Evolutionary conservation across 306 rosid species (phyloP), one percentile per base, ranked within the genome.

Genomic region (Prunus salicina): DNA sequence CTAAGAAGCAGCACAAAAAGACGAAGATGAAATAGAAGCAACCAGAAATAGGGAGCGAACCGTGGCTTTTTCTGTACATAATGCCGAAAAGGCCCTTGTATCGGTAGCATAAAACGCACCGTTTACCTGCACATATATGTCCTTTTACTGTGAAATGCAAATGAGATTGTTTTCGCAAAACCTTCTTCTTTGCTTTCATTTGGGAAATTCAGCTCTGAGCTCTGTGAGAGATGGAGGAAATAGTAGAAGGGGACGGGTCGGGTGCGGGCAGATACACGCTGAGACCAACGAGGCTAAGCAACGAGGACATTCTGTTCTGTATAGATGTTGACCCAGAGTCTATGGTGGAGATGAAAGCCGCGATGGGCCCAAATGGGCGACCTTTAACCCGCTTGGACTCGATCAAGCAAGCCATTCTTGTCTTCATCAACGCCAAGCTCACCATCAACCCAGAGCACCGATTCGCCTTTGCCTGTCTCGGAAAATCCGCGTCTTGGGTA

Each of bases 391-490:
- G 98, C 30, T 83, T 92, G 88, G 98, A 95, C 20, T 86, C 96
- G 32, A 85, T 95, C 67, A 92, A 88, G 76, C 98, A 95, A 85
- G 90, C 96, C 45, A 85, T 95, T 75, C 69, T 89, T 69, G 91
- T 92, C 80, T 95, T 95, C 85, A 80, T 87, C 75, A 75, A 92
- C 67, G 86, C 97, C 78, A 92, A 92, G 78, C 96, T 90, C 82
- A 86, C 97, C 80, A 92, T 95, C 80, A 92, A 92, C 45, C 90
- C 97, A n/a, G 89, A 92, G 8, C 96, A 95, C 73, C 96, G 97
- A 3, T 95, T 92, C 64, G 93, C 96, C 56, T 92, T 92, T 46
- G 81, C 89, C 51, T 66, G 82, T 43, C 89, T 92, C 73, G 78
- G 80, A 19, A 89, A 80, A 69, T 81, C 97, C 41, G 77, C 82